A percentile compares a stretch with the other conserved stretches of the same genome.
Conservation (phyloP, 257 asterid species). For the Solanum okadae region DNA sequence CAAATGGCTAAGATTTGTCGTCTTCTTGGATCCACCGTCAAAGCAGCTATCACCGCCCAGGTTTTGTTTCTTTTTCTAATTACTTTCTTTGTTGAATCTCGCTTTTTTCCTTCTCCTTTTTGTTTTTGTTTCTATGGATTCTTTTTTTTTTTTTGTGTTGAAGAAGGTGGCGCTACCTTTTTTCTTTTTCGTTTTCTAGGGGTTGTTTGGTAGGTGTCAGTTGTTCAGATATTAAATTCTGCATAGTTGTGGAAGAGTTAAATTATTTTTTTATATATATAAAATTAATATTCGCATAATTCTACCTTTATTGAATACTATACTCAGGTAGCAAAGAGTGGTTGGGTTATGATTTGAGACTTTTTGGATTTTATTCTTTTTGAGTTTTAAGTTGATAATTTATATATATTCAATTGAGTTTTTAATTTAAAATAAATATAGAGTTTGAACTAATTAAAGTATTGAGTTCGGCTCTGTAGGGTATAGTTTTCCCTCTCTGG, state of each 20-base stretch:
- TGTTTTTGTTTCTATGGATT: neutral
- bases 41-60: slow-evolving; percentile 27
- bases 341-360: neutral
- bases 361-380: neutral
- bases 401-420: too few species aligned
- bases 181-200: neutral
- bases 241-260: neutral
- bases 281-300: neutral
- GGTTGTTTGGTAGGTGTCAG: neutral
- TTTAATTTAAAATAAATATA: too few species aligned
- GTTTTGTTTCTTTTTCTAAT: slow-evolving; percentile 2
- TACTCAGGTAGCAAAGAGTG: neutral
- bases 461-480: neutral
- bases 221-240: neutral
- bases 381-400: neutral
- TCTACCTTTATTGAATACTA: neutral
- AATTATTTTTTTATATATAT: too few species aligned
- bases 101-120: neutral
- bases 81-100: neutral
- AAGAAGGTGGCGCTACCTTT: neutral
- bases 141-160: neutral
- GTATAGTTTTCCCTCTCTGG: neutral
- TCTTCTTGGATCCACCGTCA: slow-evolving; percentile 35
- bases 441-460: neutral
- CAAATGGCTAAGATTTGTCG: slow-evolving; percentile 30